Percentiles rank a stretch among this genome's conserved stretches.
Conservation (phyloP, 306 rosid genomes). For the Benincasa hispida region DNA sequence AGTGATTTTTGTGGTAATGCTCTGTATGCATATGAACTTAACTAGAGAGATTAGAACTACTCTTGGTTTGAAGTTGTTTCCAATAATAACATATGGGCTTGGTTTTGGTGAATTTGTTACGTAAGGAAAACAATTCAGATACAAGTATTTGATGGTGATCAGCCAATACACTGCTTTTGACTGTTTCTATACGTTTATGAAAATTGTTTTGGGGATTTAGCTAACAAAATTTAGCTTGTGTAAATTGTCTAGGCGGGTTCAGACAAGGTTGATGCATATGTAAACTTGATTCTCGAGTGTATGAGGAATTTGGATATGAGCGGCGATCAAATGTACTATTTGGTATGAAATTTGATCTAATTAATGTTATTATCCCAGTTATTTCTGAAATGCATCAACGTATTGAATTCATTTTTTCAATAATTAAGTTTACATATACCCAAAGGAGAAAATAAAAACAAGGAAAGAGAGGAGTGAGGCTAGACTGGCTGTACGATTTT, state of each 20-base stretch:
- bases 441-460: not conserved
- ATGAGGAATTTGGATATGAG: conserved; percentile 8
- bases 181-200: not conserved
- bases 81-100: not conserved
- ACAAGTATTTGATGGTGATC: no score
- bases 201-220: conserved; percentile 2
- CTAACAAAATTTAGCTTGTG: conserved; percentile 6
- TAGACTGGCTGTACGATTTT: not conserved
- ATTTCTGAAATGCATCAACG: not conserved
- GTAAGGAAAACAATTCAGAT: no score
- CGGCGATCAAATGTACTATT: not conserved
- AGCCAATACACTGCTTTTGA: not conserved
- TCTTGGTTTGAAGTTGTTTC: not conserved
- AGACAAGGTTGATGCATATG: conserved; percentile 10
- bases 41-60: not conserved
- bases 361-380: not conserved
- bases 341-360: conserved; percentile 6
- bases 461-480: not conserved
- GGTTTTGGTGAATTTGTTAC: not conserved
- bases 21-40: not conserved
- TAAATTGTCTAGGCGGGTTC: conserved; percentile 11
- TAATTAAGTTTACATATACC: not conserved
- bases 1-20: not conserved
- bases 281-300: conserved; percentile 11
- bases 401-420: not conserved